Evolutionary conservation across 257 asterid species (phyloP).

Genomic region (Nicotiana benthamiana): DNA sequence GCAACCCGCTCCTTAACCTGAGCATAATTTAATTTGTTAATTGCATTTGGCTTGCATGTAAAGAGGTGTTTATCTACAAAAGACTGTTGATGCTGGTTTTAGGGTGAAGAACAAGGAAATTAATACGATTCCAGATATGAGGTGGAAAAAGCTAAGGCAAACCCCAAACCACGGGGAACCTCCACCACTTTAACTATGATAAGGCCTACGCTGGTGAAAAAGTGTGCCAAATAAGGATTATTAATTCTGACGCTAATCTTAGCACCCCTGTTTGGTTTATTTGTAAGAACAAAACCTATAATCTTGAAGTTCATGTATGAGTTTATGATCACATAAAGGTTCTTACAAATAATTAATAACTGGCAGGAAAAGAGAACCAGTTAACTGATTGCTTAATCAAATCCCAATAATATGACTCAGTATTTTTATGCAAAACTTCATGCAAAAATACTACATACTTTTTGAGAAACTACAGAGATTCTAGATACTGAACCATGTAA

Average conservation of each 20-base stretch:
- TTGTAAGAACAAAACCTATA: not conserved
- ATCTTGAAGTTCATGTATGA: not conserved
- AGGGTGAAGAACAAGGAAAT: not conserved
- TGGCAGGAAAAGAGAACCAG: not conserved
- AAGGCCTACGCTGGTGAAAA: not conserved
- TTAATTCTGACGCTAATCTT: not conserved
- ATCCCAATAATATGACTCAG: not conserved
- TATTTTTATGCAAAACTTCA: not conserved
- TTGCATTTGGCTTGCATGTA: not conserved
- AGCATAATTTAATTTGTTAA: slow-evolving; percentile 17
- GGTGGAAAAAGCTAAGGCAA: not conserved
- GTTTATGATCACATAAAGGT: not conserved
- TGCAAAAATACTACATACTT: not conserved
- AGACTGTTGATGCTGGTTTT: not conserved
- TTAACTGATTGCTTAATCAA: not conserved
- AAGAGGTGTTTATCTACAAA: not conserved
- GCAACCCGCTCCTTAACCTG: slow-evolving; percentile 89
- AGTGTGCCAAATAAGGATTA: not conserved
- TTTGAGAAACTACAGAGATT: not conserved
- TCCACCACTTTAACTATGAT: not conserved
- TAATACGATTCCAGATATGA: not conserved
- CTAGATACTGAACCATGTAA: not conserved
- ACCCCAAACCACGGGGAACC: not conserved
- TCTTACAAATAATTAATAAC: not conserved
- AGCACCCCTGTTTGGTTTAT: not conserved